Evolutionary conservation across 2,329 filamentous ascomycete genomes (phyloP).

Genomic region (Verticillium alfalfae): DNA sequence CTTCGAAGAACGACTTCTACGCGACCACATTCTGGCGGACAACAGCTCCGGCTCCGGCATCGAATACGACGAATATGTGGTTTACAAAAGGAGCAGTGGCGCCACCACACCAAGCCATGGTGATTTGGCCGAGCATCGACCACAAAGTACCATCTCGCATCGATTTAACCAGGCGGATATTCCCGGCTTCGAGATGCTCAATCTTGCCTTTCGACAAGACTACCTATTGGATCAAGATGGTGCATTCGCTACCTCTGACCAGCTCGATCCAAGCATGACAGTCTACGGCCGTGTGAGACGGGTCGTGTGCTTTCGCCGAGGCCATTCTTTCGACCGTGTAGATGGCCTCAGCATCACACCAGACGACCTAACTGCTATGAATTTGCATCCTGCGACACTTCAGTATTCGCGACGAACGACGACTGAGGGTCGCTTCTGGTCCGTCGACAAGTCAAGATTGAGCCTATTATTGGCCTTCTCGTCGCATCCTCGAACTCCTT

Average conservation of each 20-base stretch:
- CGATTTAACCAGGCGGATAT: conserved; percentile 24
- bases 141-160: conserved; percentile 18
- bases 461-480: conserved; percentile 40
- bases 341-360: conserved; percentile 29
- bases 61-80: conserved; percentile 31
- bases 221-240: conserved; percentile 22
- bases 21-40: background rate
- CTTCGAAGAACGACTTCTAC: background rate
- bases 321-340: conserved; percentile 20
- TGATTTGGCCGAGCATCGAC: conserved; percentile 4
- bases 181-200: conserved; percentile 22
- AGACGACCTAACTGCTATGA: conserved; percentile 25
- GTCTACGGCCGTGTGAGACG: conserved; percentile 28
- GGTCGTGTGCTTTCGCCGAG: conserved; percentile 29
- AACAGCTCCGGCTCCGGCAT: conserved; percentile 20
- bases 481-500: conserved; percentile 35
- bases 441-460: conserved; percentile 26
- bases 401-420: conserved; percentile 31
- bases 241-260: conserved; percentile 2
- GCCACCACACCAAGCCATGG: background rate
- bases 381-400: conserved; percentile 31
- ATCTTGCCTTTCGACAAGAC: conserved; percentile 24
- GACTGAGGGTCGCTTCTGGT: conserved; percentile 33
- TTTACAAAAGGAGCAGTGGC: conserved; percentile 20
- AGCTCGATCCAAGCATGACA: conserved; percentile 2